phyloP scores from a whole-genome alignment of 306 rosid species.

The Vigna hirtella region DNA sequence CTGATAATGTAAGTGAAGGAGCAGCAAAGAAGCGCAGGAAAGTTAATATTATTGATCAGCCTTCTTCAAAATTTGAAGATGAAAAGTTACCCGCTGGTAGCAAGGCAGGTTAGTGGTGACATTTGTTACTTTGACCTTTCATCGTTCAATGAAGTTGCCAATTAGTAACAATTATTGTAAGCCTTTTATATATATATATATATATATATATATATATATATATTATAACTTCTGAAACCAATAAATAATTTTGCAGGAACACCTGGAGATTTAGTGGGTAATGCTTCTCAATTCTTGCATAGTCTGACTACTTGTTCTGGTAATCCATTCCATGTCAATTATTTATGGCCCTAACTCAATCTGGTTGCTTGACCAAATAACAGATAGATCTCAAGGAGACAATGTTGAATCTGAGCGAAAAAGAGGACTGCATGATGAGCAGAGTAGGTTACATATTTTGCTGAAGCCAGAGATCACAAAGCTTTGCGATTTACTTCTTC shows the following conservation, averaged over 20 bases:
- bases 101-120: constrained; percentile 65
- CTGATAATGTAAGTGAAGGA: constrained; percentile 53
- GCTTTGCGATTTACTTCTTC: constrained; percentile 50
- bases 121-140: constrained; percentile 29
- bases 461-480: constrained; percentile 54
- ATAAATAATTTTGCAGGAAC: constrained; percentile 56
- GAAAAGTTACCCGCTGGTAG: constrained; percentile 44
- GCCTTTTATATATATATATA: constrained; percentile 16
- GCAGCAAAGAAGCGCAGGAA: constrained; percentile 65
- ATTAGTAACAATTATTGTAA: constrained; percentile 20
- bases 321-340: constrained; percentile 26
- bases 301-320: constrained; percentile 45
- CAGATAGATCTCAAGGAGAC: constrained; percentile 47
- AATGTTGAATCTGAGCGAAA: constrained; percentile 41
- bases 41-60: constrained; percentile 52
- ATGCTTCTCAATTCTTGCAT: constrained; percentile 43
- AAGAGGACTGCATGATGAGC: constrained; percentile 40
- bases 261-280: constrained; percentile 39
- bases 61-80: constrained; percentile 52
- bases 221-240: constrained; percentile 43
- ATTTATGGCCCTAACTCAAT: constrained; percentile 9
- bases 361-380: constrained; percentile 38
- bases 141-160: constrained; percentile 40
- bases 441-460: constrained; percentile 48
- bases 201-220: constrained; percentile 28